Evolutionary conservation across 257 asterid genomes (phyloP), one percentile per base, ranked within the genome.

Genomic region (Anisodus acutangulus): DNA sequence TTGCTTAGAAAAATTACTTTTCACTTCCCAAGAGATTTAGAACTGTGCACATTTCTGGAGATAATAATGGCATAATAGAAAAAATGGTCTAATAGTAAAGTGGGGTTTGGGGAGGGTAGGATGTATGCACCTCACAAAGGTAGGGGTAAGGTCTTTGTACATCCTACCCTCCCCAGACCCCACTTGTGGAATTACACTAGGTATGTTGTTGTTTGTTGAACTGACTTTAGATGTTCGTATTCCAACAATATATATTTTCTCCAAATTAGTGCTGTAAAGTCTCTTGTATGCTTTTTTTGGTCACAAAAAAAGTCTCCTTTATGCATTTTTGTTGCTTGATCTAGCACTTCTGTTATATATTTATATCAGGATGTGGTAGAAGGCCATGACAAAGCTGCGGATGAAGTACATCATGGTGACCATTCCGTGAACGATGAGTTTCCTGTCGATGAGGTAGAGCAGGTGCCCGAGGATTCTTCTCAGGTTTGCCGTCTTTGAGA

Each of bases 361-460:
- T 31, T 87, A 86, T 53, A 41, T 84, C 85, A 95, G 99, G 93
- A 91, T 82, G 87, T 85, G 66, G 88, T 31, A 78, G 91, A 88
- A 85, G 92, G 90, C 85, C 86, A 89, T 86, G 93, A 81, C 17
- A 83, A 86, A 85, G 59, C 90, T 85, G 82, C 54, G 84, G 83
- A 58, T 84, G 92, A 91, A 86, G 87, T 90, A 86, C 91, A 91
- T 70, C 86, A 84, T 58, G 78, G 66, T 85, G 93, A 89, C 84
- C 91, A 87, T 87, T 70, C 86, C 11, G 6, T 69, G 53, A 63
- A 86, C 45, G 91, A 90, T 7, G 90, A 66, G 81, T 85, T 67
- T 79, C 85, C 90, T 49, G 72, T 85, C 57, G 85, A 80, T 60
- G 88, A 37, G 78, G 88, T 78, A 83, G 91, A 88, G 71, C 89